Evolutionary conservation across 495 filamentous ascomycete genomes (phyloP), one percentile per base, ranked within the genome.

Genomic region (Penicillium pulvis): DNA sequence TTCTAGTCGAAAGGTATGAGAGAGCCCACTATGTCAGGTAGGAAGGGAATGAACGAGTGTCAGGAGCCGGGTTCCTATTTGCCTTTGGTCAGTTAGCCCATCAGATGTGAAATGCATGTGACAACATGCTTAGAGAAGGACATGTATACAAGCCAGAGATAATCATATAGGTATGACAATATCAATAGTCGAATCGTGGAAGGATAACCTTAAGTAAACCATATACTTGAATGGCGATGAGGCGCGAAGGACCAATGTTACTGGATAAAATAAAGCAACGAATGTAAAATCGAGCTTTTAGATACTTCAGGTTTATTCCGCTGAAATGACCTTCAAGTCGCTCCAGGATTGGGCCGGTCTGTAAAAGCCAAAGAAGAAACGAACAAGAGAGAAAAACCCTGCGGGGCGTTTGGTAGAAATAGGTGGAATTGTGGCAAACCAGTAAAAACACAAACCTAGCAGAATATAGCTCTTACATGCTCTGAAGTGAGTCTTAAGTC

Each of bases 361-460:
- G 53, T 36, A 55, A 56, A 55, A 36, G 19, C 5, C 19, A 46
- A 46, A 36, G 53, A 43, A 45, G 28, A 51, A 42, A 20, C 56
- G 35, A 36, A 28, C 11, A 44, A 51, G 17, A 42, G 14, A 17
- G 46, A 51, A 6, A 31, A 53, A 50, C 28, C 12, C 42, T 44
- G 55, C 24, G 51, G 33, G 28, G 17, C 50, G 20, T 19, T 39
- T 42, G 17, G 47, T 43, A 45, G 44, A 58, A 58, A 61, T 61
- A 56, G 35, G 53, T 14, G 52, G 24, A 52, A 54, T 31, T 17
- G 39, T 17, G 9, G 16, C 23, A 55, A 36, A 51, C 35, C 20
- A n/a, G 24, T n/a, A n/a, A 52, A 33, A 52, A n/a, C 35, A 44
- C 9, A 28, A n/a, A 30, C 12, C 26, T 48, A 53, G 36, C 14